Evolutionary conservation across 2,329 filamentous ascomycete genomes (phyloP), one percentile per base, ranked within the genome.

Genomic region (Basipetospora chlamydospora): DNA sequence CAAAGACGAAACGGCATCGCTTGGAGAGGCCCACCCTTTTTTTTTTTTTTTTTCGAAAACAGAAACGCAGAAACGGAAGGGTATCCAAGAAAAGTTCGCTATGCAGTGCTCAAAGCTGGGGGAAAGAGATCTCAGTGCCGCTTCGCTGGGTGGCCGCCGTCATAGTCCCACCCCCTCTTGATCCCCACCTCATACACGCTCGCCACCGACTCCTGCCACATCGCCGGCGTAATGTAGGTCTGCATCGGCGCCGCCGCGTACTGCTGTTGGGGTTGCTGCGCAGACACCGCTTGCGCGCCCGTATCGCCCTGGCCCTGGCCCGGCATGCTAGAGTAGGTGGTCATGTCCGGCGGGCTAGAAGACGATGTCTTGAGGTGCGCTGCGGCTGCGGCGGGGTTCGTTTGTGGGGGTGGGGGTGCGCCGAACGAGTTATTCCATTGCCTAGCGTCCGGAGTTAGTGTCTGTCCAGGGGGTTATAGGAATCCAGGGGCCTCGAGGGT

Each of bases 151-250:
- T 47, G 46, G 17, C 47, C 46, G 16, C 44, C 47, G 38, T 70
- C 66, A 45, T 67, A 72, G 44, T 75, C 73, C 73, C 73, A 78
- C 31, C 61, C 52, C 33, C 74, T 60, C 54, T 79, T 79, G 33
- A 78, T 52, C 4, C 73, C 73, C 29, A 72, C 70, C 47, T 78
- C 73, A 51, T 79, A 79, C 5, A 79, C 75, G 44, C 70, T 77
- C 10, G 75, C 75, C 38, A 81, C 77, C 10, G 73, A 77, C 49
- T 80, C 73, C 50, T 78, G 76, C 77, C 77, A 81, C 77, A 80
- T 80, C 41, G 73, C 74, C 4, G 77, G 74, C 8, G 74, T 80
- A 43, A 81, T 69, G 49, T 79, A 80, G 20, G 61, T 63, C 39
- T 67, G 62, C 34, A 72, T 62, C 3, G 70, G 59, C 6, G 67